Base-by-base conservation (phyloP, 2,329 filamentous ascomycete genomes). In the Tolypocladium amazonense region DNA sequence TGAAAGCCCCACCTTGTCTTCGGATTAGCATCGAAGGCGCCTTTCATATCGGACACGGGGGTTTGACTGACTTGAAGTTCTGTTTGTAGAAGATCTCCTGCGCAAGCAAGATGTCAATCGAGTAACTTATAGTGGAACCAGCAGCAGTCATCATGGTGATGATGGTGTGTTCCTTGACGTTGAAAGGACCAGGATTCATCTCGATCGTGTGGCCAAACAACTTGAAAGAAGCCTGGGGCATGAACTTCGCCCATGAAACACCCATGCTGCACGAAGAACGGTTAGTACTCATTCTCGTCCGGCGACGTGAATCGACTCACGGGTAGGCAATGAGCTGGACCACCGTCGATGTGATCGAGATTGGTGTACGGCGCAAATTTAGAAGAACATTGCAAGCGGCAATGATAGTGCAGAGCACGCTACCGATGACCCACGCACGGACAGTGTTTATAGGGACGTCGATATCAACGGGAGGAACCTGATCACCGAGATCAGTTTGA, bases 401-500 rank as follows among this genome's bases (percentile, higher is more conserved):
- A 35, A 82, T 81, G 57, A 84, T 69, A 0, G 83, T 86, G 61
- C 82, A 81, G 59, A 85, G 75, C 52, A 86, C 2, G 57, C 83
- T 65, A 35, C 83, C 84, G 59, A 87, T 81, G 5, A 69, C 63
- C 84, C 84, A 86, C 12, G 82, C 81, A n/a, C 84, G 82, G 60
- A 86, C 75, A 3, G 84, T 87, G 67, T 81, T 82, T 59, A 77
- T 73, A 8, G 80, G 77, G 4, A 81, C 67, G 23, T 82, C 80
- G 58, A 82, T 79, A 59, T 79, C 75, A 61, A 80, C 81, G 25
- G 75, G 69, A 15, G 67, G 68, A 9, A 67, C 64, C 65, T 66
- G 58, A 23, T 14, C 33, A 1, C 39, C 3, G 25, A 25, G 45
- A 33, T 55, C 35, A 35, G 27, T 20, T 18, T 38, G 25, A 45